Base-by-base conservation (phyloP, 352 stramenopile genomes). In the Pythium vanterpoolii region DNA sequence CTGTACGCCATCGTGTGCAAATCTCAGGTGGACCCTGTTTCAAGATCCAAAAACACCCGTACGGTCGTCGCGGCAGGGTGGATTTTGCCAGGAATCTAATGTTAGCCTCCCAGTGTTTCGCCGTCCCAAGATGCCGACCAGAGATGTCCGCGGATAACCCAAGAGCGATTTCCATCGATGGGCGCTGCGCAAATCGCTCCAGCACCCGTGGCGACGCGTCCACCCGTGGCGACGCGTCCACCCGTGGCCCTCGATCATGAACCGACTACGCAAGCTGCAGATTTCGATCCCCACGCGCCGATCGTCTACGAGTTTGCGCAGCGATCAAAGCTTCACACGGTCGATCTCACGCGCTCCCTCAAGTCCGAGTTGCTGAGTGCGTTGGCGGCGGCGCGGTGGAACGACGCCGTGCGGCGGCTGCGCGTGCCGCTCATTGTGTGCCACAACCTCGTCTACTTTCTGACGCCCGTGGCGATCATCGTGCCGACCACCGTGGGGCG, bases 311-410 rank as follows among this genome's bases (percentile, higher is more conserved):
- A 56, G 9, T 33, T 56, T n/a, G 33, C 23, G 2, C 36, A 50
- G n/a, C 33, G 39, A 14, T 11, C 39, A 3, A 49, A 9, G 16
- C 52, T 60, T 3, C 39, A 60, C 39, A 34, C 18, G 1, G 30
- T 60, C 28, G 40, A 60, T 19, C 26, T 50, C 18, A 44, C 38
- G 5, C 23, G 52, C 0, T 60, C 52, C 3, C 6, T 60, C 34
- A 60, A 60, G 30, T 49, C 52, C 1, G 52, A 60, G 19, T 11
- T 60, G 13, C 27, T 60, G 5, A 43, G 40, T 33, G 28, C 52
- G 3, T 3, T n/a, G 2, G 19, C 23, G 6, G 26, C 14, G 3
- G 26, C 30, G 5, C 24, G 39, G 9, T 59, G 42, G 39, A 59
- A 19, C 10, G 11, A 24, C 4, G 21, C n/a, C 2, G 6, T 49